These are phyloP conservation scores for Sporisorium exsertum DNA, from an alignment of 1,284 basidiomycete genomes.

Conservation along the genomic window DNA sequence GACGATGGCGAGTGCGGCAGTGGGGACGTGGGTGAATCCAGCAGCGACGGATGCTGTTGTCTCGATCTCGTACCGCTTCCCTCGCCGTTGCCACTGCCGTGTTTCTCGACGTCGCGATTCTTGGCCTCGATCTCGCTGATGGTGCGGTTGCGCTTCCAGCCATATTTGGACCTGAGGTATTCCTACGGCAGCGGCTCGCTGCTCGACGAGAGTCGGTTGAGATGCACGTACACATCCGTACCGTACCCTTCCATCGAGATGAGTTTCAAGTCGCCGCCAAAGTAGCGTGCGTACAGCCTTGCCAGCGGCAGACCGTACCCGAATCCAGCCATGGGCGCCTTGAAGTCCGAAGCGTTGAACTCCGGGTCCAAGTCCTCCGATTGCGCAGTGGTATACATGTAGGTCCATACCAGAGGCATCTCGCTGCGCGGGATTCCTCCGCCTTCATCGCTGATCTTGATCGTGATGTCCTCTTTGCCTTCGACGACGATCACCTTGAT, in stretches of 20 bases:
- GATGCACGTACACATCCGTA: constrained; percentile 81
- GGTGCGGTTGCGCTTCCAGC: constrained; percentile 51
- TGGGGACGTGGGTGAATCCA: constrained; percentile 26
- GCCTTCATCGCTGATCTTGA: constrained; percentile 97
- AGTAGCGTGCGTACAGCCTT: constrained; percentile 86
- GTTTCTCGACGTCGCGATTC: constrained; percentile 12
- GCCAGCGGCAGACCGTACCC: constrained; percentile 89
- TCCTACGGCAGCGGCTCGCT: constrained; percentile 71
- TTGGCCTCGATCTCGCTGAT: constrained; percentile 49
- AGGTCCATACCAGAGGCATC: constrained; percentile 96
- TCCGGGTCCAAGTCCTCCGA: constrained; percentile 84
- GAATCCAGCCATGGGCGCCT: constrained; percentile 96
- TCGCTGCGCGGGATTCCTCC: constrained; percentile 93
- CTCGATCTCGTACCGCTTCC: neutral
- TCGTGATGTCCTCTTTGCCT: constrained; percentile 85
- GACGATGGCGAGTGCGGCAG: constrained; percentile 12
- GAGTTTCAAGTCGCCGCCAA: constrained; percentile 93
- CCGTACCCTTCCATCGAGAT: constrained; percentile 92
- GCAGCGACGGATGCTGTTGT: constrained; percentile 28
- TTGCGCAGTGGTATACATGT: constrained; percentile 97
- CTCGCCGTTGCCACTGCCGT: neutral
- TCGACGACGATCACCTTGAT: constrained; percentile 98
- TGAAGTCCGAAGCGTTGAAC: constrained; percentile 92
- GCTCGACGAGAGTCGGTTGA: constrained; percentile 77
- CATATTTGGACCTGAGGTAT: constrained; percentile 55